Evolutionary conservation across 257 asterid species (phyloP).

Genomic region (Jasminum sambac): DNA sequence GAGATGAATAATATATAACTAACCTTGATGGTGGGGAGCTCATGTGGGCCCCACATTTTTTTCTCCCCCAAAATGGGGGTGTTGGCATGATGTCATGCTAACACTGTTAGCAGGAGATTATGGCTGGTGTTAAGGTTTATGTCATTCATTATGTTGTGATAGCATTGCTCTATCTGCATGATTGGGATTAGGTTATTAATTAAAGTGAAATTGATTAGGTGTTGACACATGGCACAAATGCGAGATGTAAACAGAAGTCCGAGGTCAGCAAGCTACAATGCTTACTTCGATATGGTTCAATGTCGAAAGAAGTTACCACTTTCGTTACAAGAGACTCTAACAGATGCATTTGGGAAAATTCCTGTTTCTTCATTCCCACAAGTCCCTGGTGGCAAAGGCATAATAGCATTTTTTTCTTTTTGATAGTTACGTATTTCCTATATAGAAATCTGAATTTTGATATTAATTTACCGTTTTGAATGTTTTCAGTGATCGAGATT

Average conservation of each 20-base stretch:
- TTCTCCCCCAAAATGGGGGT: no score
- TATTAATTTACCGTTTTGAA: background rate
- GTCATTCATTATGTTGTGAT: no score
- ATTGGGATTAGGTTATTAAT: background rate
- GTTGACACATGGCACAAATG: conserved; percentile 45
- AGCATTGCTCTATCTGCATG: no score
- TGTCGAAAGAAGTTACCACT: conserved; percentile 60
- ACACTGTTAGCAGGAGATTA: no score
- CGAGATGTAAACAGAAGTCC: conserved; percentile 20
- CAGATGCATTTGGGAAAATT: conserved; percentile 61
- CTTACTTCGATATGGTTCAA: conserved; percentile 74
- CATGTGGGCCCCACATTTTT: no score
- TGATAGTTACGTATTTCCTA: background rate
- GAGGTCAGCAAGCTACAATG: conserved; percentile 49
- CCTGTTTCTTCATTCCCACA: conserved; percentile 79
- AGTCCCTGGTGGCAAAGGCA: conserved; percentile 73
- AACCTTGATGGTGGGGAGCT: no score
- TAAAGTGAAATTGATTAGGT: background rate
- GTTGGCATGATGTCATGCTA: no score
- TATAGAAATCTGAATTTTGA: background rate
- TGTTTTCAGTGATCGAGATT: conserved; percentile 67
- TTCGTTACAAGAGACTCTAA: conserved; percentile 61
- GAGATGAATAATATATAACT: no score
- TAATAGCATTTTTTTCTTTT: no score
- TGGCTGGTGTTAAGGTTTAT: no score